Base-by-base conservation (phyloP, 345 rosid genomes). In the Litchi chinensis region DNA sequence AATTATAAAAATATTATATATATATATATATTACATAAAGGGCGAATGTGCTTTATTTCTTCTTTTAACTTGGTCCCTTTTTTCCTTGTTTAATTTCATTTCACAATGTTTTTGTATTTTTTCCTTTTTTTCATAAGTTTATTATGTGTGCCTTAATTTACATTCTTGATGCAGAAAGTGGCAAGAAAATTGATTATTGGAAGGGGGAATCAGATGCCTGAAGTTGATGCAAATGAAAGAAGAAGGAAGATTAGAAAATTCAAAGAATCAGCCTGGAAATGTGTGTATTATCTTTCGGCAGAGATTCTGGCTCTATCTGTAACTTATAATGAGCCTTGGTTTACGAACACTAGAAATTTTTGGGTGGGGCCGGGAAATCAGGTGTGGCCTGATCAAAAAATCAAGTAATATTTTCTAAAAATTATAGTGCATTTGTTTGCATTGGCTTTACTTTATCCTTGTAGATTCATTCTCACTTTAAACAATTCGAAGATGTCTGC, bases 201-300 rank as follows among this genome's bases (percentile, higher is more conserved):
- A 77, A 91, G 80, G 70, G 75, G 85, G 65, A 76, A 78, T 50
- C 75, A 79, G 41, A 79, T 21, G 22, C 52, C 67, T 81, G 79
- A 77, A 71, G 77, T 78, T 64, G 76, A 73, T 64, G 32, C 62
- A 15, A 85, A 80, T 24, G 87, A 82, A 22, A 88, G 79, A 78
- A 85, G 75, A 86, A 96, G 84, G 79, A 91, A 83, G 83, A 79
- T 92, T 43, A 65, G 85, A 71, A 96, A 96, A 80, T 96, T 96
- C 80, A 96, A 96, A 87, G 99, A 96, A 85, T 96, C 99, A 5
- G 98, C 98, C 26, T 94, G 99, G 99, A 96, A 96, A 83, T 94
- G 87, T 78, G 67, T 93, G 41, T 96, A 96, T 81, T 96, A 77
- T 81, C 91, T 94, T 10, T 94, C 98, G 65, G 97, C 97, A 18